Conservation (phyloP, 805 yeast species). For the Millerozyma acaciae region DNA sequence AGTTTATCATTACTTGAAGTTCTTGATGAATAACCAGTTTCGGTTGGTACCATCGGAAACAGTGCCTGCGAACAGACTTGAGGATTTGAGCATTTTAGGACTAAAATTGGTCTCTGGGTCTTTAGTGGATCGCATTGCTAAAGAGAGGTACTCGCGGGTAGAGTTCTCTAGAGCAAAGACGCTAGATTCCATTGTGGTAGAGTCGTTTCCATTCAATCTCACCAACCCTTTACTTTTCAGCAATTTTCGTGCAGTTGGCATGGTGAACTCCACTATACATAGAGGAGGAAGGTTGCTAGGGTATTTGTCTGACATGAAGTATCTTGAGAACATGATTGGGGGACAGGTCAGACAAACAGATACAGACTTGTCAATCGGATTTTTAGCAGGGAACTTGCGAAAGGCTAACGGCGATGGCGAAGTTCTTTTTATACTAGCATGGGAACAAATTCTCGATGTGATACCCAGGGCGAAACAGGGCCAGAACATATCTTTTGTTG, state of each 20-base stretch:
- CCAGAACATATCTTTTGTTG: not conserved
- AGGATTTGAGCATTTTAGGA: conserved; percentile 4
- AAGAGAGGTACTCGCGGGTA: not conserved
- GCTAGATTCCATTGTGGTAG: conserved; percentile 14
- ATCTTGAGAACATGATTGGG: conserved; percentile 45
- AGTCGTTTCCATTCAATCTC: conserved; percentile 26
- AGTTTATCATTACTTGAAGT: conserved; percentile 7
- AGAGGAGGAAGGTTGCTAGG: conserved; percentile 12
- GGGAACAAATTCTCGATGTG: conserved; percentile 16
- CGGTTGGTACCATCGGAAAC: conserved; percentile 18
- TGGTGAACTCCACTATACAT: conserved; percentile 20
- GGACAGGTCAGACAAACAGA: conserved; percentile 21
- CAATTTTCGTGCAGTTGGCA: conserved; percentile 20
- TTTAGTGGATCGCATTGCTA: not conserved
- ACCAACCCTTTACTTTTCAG: conserved; percentile 29
- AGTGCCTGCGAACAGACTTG: conserved; percentile 1
- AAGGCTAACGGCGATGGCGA: conserved; percentile 46
- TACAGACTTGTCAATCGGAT: conserved; percentile 24
- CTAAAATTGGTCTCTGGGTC: conserved; percentile 1
- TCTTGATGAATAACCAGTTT: conserved; percentile 21
- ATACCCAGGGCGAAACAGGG: not conserved
- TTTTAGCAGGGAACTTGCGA: conserved; percentile 35
- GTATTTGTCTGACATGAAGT: conserved; percentile 37
- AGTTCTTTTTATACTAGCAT: conserved; percentile 27
- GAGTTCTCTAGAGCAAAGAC: conserved; percentile 2